Evolutionary conservation across 371 early-diverging fungal genomes (phyloP).

Genomic region (Choanephora cucurbitarum): DNA sequence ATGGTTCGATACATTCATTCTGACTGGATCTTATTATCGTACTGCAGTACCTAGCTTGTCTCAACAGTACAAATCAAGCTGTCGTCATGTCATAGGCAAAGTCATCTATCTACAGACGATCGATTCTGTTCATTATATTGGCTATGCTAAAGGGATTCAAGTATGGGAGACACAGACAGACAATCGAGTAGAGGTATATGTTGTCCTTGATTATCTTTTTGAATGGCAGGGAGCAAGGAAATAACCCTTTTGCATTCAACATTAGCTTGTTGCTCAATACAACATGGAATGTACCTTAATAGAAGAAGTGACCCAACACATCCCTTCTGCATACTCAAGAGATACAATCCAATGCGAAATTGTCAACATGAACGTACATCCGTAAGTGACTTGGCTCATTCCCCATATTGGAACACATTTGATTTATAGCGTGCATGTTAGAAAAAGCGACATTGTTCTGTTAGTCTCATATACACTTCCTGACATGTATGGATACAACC

Average conservation of each 20-base stretch:
- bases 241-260: neutral
- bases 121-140: neutral
- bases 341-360: neutral
- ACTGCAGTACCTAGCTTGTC: neutral
- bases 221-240: neutral
- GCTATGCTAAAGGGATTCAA: neutral
- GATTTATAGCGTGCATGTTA: neutral
- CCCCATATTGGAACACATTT: too few relatives aligned
- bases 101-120: neutral
- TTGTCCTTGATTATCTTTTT: too few relatives aligned
- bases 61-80: neutral
- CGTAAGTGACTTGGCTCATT: constrained; percentile 4
- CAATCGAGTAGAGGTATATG: neutral
- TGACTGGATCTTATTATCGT: neutral
- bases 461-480: constrained; percentile 14
- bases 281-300: neutral
- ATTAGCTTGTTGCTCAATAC: neutral
- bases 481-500: constrained; percentile 14
- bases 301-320: neutral
- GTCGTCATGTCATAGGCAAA: neutral
- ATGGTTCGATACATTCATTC: neutral
- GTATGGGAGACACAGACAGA: neutral
- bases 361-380: neutral
- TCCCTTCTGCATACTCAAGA: constrained; percentile 28
- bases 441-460: constrained; percentile 7